Base-by-base conservation (phyloP, 345 rosid genomes). In the Rhodomyrtus tomentosa region DNA sequence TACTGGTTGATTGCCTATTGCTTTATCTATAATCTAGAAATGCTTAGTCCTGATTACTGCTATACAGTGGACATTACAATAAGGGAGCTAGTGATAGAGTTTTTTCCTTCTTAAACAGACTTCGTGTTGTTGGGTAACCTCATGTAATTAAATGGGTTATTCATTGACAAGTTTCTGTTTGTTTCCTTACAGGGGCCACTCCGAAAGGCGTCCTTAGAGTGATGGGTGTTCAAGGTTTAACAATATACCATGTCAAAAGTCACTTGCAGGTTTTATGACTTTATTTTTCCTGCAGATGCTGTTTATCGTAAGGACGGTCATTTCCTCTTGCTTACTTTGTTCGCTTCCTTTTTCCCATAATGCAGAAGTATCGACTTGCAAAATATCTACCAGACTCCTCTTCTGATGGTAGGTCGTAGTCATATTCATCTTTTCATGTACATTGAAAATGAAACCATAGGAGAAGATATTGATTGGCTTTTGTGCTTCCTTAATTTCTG, bases 231-330 rank as follows among this genome's bases (percentile, higher is more conserved):
- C 94, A 93, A 86, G 98, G 98, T 68, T 89, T 97, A 84, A 97
- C 98, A 80, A 97, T 95, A 89, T 97, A 97, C 83, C 99, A 97
- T 90, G 99, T 97, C 86, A 97, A 97, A 91, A 97, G 98, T 89
- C 99, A 97, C 88, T 95, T 97, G 83, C 98, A 97, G 98, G 99
- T 95, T 87, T 22, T 59, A 51, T 32, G 12, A n/a, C 50, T 83
- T 40, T 20, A 22, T 20, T 81, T 59, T 81, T 81, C 58, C 6
- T 45, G 27, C 38, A 14, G 55, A 18, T 22, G 83, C 59, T 27
- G 24, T 55, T 50, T 42, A 58, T 24, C 25, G 20, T 55, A 58
- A 18, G 55, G n/a, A 21, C 55, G 29, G 52, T 27, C 45, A 38
- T 52, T 50, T 50, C 82, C 86, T 81, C 50, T 9, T 81, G 22